Evolutionary conservation across 2,329 filamentous ascomycete species (phyloP).

Genomic region (Cercospora beticola): DNA sequence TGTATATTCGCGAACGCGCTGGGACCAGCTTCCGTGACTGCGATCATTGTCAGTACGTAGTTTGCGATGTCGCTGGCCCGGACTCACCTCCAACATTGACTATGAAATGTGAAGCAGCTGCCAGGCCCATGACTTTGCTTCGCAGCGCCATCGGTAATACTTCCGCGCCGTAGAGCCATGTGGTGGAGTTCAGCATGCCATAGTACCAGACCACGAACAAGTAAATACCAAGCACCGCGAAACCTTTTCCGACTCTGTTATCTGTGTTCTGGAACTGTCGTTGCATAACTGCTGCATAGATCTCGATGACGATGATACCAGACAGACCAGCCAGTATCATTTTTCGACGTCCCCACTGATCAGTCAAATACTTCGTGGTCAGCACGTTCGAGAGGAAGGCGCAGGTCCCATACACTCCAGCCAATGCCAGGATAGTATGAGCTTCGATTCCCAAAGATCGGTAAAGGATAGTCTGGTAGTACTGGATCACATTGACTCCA

Average conservation of each 20-base stretch:
- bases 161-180: conserved; percentile 52
- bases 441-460: conserved; percentile 54
- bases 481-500: conserved; percentile 58
- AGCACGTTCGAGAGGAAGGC: conserved; percentile 54
- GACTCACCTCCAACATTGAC: conserved; percentile 38
- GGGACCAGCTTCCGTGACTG: conserved; percentile 45
- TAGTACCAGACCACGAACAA: conserved; percentile 56
- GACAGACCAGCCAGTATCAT: conserved; percentile 57
- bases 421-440: conserved; percentile 54
- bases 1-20: conserved; percentile 57
- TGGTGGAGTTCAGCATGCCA: conserved; percentile 33
- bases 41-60: not conserved
- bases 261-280: conserved; percentile 55
- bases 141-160: conserved; percentile 55
- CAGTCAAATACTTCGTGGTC: conserved; percentile 54
- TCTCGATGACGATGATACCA: conserved; percentile 57
- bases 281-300: conserved; percentile 62
- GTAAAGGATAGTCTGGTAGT: conserved; percentile 51
- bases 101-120: conserved; percentile 51
- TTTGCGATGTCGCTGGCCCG: not conserved
- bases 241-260: conserved; percentile 58
- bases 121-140: conserved; percentile 57
- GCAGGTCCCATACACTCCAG: conserved; percentile 56
- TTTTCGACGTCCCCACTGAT: conserved; percentile 60
- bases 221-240: conserved; percentile 60